These are phyloP conservation scores for Aspergillus carlsbadensis DNA, from an alignment of 495 filamentous ascomycete species.

Conservation along the genomic window DNA sequence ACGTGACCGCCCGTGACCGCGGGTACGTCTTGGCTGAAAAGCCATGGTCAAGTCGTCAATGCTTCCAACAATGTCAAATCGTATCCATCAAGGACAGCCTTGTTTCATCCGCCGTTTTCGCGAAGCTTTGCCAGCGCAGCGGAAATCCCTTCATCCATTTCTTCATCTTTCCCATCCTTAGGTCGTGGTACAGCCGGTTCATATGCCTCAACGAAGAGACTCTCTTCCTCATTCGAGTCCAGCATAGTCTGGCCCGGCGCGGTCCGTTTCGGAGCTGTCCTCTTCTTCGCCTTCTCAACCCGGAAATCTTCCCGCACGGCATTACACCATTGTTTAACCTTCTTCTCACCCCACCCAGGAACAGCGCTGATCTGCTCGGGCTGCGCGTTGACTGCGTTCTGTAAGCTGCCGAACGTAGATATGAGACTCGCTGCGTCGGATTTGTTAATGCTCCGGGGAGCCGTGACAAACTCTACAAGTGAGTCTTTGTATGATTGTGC, in stretches of 20 bases:
- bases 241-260: not conserved
- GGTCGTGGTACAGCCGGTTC: not conserved
- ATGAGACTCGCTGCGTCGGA: constrained; percentile 87
- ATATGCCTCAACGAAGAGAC: constrained; percentile 21
- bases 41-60: too few species aligned
- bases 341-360: constrained; percentile 92
- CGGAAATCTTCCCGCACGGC: constrained; percentile 83
- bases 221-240: constrained; percentile 5
- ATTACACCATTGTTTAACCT: constrained; percentile 78
- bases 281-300: constrained; percentile 64
- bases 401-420: constrained; percentile 81
- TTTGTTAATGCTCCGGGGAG: constrained; percentile 87
- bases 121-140: constrained; percentile 57
- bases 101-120: constrained; percentile 25
- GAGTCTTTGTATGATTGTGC: constrained; percentile 79
- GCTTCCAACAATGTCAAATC: not conserved
- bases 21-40: too few species aligned
- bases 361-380: constrained; percentile 81
- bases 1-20: too few species aligned
- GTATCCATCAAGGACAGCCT: not conserved
- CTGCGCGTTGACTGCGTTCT: constrained; percentile 81
- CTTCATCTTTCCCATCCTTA: constrained; percentile 24
- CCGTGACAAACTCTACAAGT: constrained; percentile 90
- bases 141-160: constrained; percentile 53
- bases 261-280: constrained; percentile 31